Base-by-base conservation (phyloP, 1,139 yeast species). In the Lodderomyces oxycetoniae region DNA sequence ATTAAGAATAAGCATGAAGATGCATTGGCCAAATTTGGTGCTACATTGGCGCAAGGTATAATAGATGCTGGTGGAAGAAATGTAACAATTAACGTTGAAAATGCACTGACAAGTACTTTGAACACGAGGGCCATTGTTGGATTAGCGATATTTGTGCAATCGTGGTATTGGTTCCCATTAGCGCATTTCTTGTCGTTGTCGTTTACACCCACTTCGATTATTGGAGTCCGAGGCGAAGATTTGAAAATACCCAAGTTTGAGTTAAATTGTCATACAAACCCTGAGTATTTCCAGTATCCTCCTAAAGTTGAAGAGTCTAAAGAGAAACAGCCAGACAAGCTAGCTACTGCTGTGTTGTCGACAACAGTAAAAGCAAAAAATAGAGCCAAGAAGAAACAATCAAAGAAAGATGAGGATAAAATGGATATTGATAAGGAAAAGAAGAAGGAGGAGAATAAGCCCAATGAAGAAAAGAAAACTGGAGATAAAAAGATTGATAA, bases 61-160 rank as follows among this genome's bases (percentile, higher is more conserved):
- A 81, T 93, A 57, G 97, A 91, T 63, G 98, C 98, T 10, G 97
- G 98, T 62, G 99, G 99, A 14, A 79, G 98, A 57, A 91, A 93
- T 52, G 95, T 86, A n/a, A 89, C 97, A 1, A 88, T 91, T 45
- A 84, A 84, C 47, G 69, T 91, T 38, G 97, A 91, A 59, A 86
- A 91, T 55, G 53, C 79, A n/a, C 91, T 87, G 46, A 87, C 96
- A 24, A 94, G 88, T 41, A 88, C 95, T 11, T 73, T 91, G 46
- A 91, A 91, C 57, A 79, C 82, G 57, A 84, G 84, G 53, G 93
- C 96, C 0, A 81, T 93, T 48, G 95, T 89, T 39, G 98, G 99
- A 28, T 68, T 93, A 49, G 79, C 94, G 0, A 75, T 91, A 41
- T 93, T 91, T 56, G 69, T 83, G 5, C 99, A 91, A 62, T 85